These are phyloP conservation scores for Akanthomyces uredinophilus DNA, from an alignment of 2,329 filamentous ascomycete species.

Conservation along the genomic window DNA sequence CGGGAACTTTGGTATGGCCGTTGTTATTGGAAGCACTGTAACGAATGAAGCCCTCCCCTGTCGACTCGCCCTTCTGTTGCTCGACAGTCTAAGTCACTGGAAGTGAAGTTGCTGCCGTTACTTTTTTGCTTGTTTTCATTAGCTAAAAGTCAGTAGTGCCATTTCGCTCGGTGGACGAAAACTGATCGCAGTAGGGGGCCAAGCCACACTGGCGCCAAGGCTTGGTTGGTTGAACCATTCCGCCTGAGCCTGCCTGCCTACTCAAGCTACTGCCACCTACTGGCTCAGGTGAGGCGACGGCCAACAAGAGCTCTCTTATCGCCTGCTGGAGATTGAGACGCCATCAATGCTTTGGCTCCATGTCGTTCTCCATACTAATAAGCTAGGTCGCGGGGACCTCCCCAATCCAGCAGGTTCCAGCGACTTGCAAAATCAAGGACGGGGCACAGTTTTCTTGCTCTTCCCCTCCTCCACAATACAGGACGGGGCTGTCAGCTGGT, in stretches of 20 bases:
- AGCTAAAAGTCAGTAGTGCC: neutral
- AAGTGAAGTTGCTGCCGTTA: neutral
- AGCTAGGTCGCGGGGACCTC: neutral
- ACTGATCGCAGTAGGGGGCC: slow-evolving; percentile 5
- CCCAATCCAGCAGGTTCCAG: neutral
- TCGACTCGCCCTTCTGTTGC: too few relatives aligned
- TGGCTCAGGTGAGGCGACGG: slow-evolving; percentile 3
- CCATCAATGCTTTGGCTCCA: neutral
- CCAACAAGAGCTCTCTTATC: neutral
- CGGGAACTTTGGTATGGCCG: neutral
- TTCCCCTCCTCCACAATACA: neutral
- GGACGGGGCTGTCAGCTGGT: slow-evolving; percentile 5
- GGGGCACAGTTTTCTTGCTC: neutral
- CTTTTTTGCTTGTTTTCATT: neutral
- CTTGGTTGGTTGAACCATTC: neutral
- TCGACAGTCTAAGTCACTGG: too few relatives aligned
- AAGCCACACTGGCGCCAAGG: slow-evolving; percentile 9
- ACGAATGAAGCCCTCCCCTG: neutral
- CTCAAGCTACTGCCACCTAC: neutral
- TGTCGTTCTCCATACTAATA: neutral
- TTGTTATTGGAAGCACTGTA: neutral
- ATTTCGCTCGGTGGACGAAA: neutral
- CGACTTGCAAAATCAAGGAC: neutral
- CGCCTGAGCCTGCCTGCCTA: slow-evolving; percentile 1
- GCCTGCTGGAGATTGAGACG: neutral